Percentiles rank a stretch among this genome's conserved stretches.
phyloP scores from a whole-genome alignment of 352 stramenopile species.

The Phytopythium montanum region DNA sequence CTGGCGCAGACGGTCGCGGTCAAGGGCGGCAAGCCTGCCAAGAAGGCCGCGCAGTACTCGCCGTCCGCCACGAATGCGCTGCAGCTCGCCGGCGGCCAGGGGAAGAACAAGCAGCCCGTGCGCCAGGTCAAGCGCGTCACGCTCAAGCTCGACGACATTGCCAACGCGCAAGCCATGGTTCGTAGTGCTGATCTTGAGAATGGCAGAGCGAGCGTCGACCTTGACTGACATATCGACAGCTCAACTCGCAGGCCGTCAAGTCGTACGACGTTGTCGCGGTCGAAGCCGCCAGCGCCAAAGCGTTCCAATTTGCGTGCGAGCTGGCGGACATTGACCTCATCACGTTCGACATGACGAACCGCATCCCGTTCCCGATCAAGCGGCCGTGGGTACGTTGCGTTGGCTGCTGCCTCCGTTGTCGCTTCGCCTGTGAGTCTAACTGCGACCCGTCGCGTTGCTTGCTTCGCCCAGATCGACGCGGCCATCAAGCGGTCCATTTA shows the following conservation, averaged over 20 bases:
- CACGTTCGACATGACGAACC: slow-evolving; percentile 78
- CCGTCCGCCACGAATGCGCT: slow-evolving; percentile 32
- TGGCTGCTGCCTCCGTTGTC: too few relatives aligned
- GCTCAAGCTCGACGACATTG: slow-evolving; percentile 73
- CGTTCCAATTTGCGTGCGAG: slow-evolving; percentile 86
- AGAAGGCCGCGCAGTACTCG: slow-evolving; percentile 69
- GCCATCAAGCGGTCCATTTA: slow-evolving; percentile 69
- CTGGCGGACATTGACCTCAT: slow-evolving; percentile 77
- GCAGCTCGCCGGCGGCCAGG: slow-evolving; percentile 20
- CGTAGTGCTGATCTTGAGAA: not conserved
- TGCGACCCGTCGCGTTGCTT: not conserved
- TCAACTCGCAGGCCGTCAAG: slow-evolving; percentile 48
- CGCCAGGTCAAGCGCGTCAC: slow-evolving; percentile 72
- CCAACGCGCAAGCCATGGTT: slow-evolving; percentile 56
- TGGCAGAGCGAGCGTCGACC: not conserved
- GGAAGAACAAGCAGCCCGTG: slow-evolving; percentile 32
- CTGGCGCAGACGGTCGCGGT: not conserved
- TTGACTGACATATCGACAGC: slow-evolving; percentile 19
- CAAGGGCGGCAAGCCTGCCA: slow-evolving; percentile 33
- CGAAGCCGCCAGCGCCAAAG: slow-evolving; percentile 50
- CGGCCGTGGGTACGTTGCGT: slow-evolving; percentile 51
- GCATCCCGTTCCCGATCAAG: slow-evolving; percentile 76
- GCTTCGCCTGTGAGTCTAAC: not conserved
- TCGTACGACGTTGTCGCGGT: slow-evolving; percentile 78
- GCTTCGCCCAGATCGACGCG: slow-evolving; percentile 41